Percentiles rank a stretch among this genome's conserved stretches.
phyloP scores from a whole-genome alignment of 148 eudicot species.

The Arctostaphylos glauca region DNA sequence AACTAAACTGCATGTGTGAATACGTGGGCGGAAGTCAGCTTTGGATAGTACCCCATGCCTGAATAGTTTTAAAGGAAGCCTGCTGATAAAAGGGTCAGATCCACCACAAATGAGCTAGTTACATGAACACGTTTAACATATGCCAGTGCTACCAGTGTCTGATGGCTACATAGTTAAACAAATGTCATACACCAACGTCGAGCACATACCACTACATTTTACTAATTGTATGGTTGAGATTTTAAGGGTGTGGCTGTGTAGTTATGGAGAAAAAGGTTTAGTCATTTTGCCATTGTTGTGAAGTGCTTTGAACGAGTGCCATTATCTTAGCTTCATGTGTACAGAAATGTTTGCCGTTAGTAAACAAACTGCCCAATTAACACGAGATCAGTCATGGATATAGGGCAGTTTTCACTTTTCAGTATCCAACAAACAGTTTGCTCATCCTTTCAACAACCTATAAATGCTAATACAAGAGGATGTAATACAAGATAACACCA shows the following conservation, averaged over 20 bases:
- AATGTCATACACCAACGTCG: background rate
- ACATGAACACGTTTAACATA: background rate
- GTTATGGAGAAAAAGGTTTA: background rate
- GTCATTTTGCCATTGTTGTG: background rate
- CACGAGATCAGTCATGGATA: background rate
- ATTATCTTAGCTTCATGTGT: background rate
- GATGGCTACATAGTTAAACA: background rate
- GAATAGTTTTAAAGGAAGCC: background rate
- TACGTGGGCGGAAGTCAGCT: background rate
- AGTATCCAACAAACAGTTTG: background rate
- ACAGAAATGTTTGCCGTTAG: background rate
- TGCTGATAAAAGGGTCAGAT: background rate
- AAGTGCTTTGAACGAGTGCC: background rate
- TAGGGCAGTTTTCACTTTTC: background rate
- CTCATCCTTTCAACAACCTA: background rate
- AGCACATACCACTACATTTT: background rate
- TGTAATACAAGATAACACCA: background rate
- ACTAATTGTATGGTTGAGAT: background rate
- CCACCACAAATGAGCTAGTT: background rate
- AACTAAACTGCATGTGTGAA: background rate
- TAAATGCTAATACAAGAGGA: background rate
- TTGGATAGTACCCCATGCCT: background rate
- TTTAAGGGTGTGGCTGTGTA: background rate
- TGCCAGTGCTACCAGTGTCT: background rate
- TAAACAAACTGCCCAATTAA: background rate